A percentile compares a stretch with the other conserved stretches of the same genome.
Evolutionary conservation across 225 moss, liverwort and hornwort genomes (phyloP).

Genomic region (Sphagnum contortum): DNA sequence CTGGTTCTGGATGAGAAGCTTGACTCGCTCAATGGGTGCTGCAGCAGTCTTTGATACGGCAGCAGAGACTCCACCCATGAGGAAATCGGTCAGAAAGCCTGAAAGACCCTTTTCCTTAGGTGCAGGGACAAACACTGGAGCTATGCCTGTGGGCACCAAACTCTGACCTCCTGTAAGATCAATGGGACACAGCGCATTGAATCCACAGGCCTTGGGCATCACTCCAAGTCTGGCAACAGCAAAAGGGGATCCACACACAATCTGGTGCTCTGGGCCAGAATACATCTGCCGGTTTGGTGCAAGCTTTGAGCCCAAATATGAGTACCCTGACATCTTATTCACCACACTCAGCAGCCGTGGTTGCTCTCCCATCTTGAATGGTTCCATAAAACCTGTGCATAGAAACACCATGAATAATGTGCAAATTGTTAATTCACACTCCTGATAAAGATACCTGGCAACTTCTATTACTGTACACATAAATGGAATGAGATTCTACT

Average conservation of each 20-base stretch:
- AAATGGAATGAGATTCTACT: too few relatives aligned
- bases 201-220: slow-evolving; percentile 19
- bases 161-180: slow-evolving; percentile 29
- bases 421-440: too few relatives aligned
- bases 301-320: slow-evolving; percentile 39
- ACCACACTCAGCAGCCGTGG: slow-evolving; percentile 27
- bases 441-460: too few relatives aligned
- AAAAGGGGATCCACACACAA: slow-evolving; percentile 9
- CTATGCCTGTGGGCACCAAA: slow-evolving; percentile 10
- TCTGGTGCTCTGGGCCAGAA: slow-evolving; percentile 12
- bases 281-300: slow-evolving; percentile 20
- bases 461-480: too few relatives aligned
- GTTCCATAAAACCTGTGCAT: neutral
- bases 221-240: slow-evolving; percentile 4
- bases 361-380: slow-evolving; percentile 22
- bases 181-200: slow-evolving; percentile 34
- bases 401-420: too few relatives aligned
- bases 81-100: slow-evolving; percentile 32
- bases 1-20: slow-evolving; percentile 48
- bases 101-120: slow-evolving; percentile 21
- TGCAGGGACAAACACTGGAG: slow-evolving; percentile 27
- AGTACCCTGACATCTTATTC: slow-evolving; percentile 30
- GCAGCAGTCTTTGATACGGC: slow-evolving; percentile 54
- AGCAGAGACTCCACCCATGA: slow-evolving; percentile 56
- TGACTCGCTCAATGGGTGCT: slow-evolving; percentile 51